A percentile compares a stretch with the other conserved stretches of the same genome.
Conservation (phyloP, 495 filamentous ascomycete species). For the Choiromyces venosus region DNA sequence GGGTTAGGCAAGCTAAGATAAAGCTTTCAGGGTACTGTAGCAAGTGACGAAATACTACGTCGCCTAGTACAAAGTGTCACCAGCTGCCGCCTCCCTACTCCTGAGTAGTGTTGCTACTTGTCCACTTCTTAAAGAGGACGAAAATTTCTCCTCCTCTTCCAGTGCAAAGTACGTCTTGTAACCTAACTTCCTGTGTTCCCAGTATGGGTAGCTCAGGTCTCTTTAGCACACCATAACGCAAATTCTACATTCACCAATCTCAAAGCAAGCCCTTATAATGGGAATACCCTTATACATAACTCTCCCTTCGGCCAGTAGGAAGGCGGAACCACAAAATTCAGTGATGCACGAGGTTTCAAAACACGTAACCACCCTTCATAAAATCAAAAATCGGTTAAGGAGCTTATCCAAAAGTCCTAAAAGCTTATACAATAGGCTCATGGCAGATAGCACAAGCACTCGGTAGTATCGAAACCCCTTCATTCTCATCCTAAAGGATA, state of each 20-base stretch:
- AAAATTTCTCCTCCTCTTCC: background rate
- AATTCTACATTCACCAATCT: background rate
- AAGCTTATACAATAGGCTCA: conserved; percentile 4
- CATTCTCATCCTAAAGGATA: conserved; percentile 19
- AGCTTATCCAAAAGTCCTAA: background rate
- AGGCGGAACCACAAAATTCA: background rate
- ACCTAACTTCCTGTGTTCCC: background rate
- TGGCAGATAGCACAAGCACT: conserved; percentile 4
- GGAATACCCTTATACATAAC: background rate
- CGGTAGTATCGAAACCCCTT: background rate
- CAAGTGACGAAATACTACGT: too few species aligned
- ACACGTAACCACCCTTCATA: background rate
- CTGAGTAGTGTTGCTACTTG: too few species aligned
- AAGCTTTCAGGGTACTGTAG: too few species aligned
- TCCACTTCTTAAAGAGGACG: background rate
- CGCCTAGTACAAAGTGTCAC: too few species aligned
- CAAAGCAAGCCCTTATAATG: background rate
- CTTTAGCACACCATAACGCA: background rate
- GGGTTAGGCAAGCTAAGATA: background rate
- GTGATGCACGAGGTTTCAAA: background rate
- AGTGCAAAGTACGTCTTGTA: background rate
- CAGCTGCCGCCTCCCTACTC: too few species aligned
- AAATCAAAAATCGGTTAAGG: background rate
- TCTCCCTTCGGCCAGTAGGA: background rate
- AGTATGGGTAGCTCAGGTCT: background rate